A percentile compares a stretch with the other conserved stretches of the same genome.
phyloP scores from a whole-genome alignment of 441 rosid genomes.

The Metrosideros polymorpha region DNA sequence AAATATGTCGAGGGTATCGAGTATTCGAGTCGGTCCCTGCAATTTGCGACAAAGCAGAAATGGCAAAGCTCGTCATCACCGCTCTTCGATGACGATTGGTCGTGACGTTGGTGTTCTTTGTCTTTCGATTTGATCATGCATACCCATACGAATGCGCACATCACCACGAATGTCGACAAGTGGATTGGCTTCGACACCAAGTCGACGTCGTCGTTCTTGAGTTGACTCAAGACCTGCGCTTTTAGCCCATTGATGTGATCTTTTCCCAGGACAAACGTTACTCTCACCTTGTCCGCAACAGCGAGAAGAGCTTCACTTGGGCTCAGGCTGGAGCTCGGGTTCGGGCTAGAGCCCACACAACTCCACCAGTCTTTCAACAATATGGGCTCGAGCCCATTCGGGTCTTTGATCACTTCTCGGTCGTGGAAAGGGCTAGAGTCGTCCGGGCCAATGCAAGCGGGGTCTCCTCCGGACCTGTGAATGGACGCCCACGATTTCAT shows the following conservation, averaged over 20 bases:
- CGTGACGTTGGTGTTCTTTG: neutral
- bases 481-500: conserved; percentile 45
- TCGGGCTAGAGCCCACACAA: neutral
- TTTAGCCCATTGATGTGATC: conserved; percentile 9
- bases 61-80: neutral
- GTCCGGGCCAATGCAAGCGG: neutral
- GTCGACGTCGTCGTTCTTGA: neutral
- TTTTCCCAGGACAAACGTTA: conserved; percentile 1
- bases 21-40: neutral
- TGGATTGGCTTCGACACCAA: neutral
- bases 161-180: conserved; percentile 17
- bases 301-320: neutral
- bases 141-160: conserved; percentile 21
- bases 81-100: neutral
- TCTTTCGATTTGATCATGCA: conserved; percentile 11
- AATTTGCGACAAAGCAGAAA: neutral
- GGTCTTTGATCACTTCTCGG: conserved; percentile 25
- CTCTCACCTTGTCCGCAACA: conserved; percentile 1
- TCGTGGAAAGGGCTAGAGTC: conserved; percentile 16
- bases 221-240: neutral
- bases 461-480: conserved; percentile 1
- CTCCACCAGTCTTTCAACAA: conserved; percentile 14
- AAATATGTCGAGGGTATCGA: neutral
- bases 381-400: conserved; percentile 11
- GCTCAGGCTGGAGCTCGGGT: neutral